Percentiles rank a stretch among this genome's conserved stretches.
phyloP scores from a whole-genome alignment of 176 grass and related monocot species.

The Puya raimondii region DNA sequence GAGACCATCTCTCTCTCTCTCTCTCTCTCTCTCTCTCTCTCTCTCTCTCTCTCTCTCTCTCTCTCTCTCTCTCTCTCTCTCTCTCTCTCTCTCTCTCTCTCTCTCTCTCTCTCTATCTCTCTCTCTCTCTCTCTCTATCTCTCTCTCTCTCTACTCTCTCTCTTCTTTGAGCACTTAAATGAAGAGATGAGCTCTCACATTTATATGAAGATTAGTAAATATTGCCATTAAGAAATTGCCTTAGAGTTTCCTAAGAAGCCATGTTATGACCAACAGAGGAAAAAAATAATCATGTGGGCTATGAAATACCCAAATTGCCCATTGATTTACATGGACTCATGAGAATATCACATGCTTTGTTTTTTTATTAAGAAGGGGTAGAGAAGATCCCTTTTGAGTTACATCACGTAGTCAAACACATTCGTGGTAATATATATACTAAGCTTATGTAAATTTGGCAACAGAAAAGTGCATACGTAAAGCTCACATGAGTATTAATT shows the following conservation, averaged over 20 bases:
- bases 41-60: background rate
- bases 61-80: background rate
- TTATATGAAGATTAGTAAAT: background rate
- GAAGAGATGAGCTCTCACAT: background rate
- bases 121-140: background rate
- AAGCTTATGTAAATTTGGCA: too few species aligned
- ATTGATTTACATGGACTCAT: background rate
- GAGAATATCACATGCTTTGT: too few species aligned
- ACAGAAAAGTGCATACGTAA: too few species aligned
- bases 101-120: background rate
- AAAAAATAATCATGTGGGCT: background rate
- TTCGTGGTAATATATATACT: too few species aligned
- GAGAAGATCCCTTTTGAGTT: too few species aligned
- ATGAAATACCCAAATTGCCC: background rate
- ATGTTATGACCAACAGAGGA: background rate
- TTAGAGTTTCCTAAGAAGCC: background rate
- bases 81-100: conserved; percentile 10
- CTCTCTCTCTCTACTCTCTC: background rate
- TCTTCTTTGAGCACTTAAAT: background rate
- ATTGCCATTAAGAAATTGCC: background rate
- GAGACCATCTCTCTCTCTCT: conserved; percentile 32
- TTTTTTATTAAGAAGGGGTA: too few species aligned
- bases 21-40: conserved; percentile 13
- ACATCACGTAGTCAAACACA: too few species aligned
- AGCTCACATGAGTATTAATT: too few species aligned